Percentiles rank a stretch among this genome's conserved stretches.
These are phyloP conservation scores for Neopestalotiopsis rosae DNA, from an alignment of 2,329 filamentous ascomycete genomes.

Conservation along the genomic window DNA sequence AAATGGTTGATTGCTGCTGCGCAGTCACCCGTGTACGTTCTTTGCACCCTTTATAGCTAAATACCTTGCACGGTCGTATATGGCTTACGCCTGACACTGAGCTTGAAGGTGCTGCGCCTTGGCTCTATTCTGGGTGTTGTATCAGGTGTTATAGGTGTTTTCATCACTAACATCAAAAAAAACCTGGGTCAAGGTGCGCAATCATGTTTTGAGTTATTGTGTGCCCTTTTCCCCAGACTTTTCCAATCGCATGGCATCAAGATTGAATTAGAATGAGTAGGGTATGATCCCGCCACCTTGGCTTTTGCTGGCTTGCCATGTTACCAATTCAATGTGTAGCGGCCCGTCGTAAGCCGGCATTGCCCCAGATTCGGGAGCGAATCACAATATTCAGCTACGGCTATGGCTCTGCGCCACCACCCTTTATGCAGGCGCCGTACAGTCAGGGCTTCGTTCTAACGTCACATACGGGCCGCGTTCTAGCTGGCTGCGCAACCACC, in stretches of 20 bases:
- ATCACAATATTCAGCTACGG: not conserved
- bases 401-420: not conserved
- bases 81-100: too few relatives aligned
- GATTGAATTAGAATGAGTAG: not conserved
- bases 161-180: too few relatives aligned
- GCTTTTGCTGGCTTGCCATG: not conserved
- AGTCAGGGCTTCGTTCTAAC: not conserved
- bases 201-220: not conserved
- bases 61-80: too few relatives aligned
- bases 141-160: too few relatives aligned
- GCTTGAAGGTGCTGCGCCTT: too few relatives aligned
- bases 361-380: not conserved
- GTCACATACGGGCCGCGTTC: not conserved
- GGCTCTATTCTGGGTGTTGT: too few relatives aligned
- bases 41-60: too few relatives aligned
- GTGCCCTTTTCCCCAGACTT: not conserved
- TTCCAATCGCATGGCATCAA: not conserved
- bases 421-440: not conserved
- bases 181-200: not conserved
- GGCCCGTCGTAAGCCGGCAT: not conserved
- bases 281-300: not conserved
- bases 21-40: not conserved
- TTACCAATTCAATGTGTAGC: not conserved
- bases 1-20: not conserved
- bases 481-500: not conserved